phyloP scores from a whole-genome alignment of 1,284 basidiomycete species.

The Ceraceosorus bombacis region DNA sequence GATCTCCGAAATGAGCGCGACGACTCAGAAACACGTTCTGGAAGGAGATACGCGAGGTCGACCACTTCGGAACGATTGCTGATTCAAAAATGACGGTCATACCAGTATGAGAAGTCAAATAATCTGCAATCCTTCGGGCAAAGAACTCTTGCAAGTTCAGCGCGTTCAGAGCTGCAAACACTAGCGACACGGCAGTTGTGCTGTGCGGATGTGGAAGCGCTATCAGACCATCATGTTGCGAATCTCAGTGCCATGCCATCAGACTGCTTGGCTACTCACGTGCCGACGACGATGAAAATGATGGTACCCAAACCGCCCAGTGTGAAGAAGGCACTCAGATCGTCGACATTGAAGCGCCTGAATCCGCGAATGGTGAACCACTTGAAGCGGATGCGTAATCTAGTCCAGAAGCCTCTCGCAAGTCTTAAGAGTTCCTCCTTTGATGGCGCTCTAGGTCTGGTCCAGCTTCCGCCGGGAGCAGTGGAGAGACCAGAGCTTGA shows the following conservation, averaged over 20 bases:
- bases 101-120: slow-evolving; percentile 85
- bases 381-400: slow-evolving; percentile 83
- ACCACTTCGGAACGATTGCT: slow-evolving; percentile 96
- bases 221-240: not conserved
- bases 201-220: not conserved
- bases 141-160: slow-evolving; percentile 88
- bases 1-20: slow-evolving; percentile 54
- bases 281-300: slow-evolving; percentile 85
- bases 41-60: slow-evolving; percentile 87
- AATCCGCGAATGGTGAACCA: slow-evolving; percentile 97
- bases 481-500: not conserved
- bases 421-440: slow-evolving; percentile 68
- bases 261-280: slow-evolving; percentile 50
- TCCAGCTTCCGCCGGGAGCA: not conserved
- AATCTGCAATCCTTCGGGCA: slow-evolving; percentile 80
- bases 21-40: slow-evolving; percentile 92
- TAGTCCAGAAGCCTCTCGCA: slow-evolving; percentile 80
- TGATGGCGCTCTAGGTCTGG: slow-evolving; percentile 7
- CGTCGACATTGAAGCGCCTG: slow-evolving; percentile 89
- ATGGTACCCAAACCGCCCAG: slow-evolving; percentile 76
- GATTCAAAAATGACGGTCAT: slow-evolving; percentile 93
- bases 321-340: slow-evolving; percentile 90
- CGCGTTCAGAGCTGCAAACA: slow-evolving; percentile 82
- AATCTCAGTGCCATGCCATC: not conserved
- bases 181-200: slow-evolving; percentile 89